These are phyloP conservation scores for Fomitiporia mediterranea DNA, from an alignment of 1,284 basidiomycete genomes.

Conservation along the genomic window DNA sequence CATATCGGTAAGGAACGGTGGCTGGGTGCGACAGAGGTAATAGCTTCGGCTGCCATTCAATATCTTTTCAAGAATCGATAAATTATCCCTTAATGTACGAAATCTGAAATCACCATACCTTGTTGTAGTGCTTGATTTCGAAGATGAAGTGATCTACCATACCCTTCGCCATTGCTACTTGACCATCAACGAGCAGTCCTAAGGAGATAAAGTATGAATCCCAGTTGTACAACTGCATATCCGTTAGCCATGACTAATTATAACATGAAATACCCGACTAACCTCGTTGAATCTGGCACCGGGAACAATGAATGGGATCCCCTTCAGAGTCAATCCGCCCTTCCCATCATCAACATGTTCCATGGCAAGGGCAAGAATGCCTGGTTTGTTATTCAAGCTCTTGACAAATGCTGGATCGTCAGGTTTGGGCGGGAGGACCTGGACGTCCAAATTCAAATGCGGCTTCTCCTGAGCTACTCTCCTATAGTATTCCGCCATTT, in stretches of 20 bases:
- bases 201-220: conserved; percentile 94
- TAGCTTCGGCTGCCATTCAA: conserved; percentile 76
- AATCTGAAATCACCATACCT: conserved; percentile 43
- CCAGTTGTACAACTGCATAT: conserved; percentile 79
- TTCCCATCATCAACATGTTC: conserved; percentile 80
- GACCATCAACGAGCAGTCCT: conserved; percentile 91
- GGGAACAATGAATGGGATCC: conserved; percentile 95
- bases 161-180: conserved; percentile 90
- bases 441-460: conserved; percentile 87
- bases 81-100: conserved; percentile 11
- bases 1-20: conserved; percentile 98
- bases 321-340: conserved; percentile 79
- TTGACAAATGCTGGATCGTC: conserved; percentile 90
- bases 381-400: conserved; percentile 90
- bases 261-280: conserved; percentile 24
- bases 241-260: background rate
- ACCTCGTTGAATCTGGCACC: conserved; percentile 98
- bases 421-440: conserved; percentile 79
- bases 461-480: conserved; percentile 79
- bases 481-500: conserved; percentile 92
- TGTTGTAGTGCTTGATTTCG: conserved; percentile 97
- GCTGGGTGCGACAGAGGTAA: conserved; percentile 95
- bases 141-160: conserved; percentile 99
- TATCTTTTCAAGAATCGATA: conserved; percentile 35
- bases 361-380: conserved; percentile 95